Evolutionary conservation across 345 rosid genomes (phyloP), one percentile per base, ranked within the genome.

Genomic region (Balakata baccata): DNA sequence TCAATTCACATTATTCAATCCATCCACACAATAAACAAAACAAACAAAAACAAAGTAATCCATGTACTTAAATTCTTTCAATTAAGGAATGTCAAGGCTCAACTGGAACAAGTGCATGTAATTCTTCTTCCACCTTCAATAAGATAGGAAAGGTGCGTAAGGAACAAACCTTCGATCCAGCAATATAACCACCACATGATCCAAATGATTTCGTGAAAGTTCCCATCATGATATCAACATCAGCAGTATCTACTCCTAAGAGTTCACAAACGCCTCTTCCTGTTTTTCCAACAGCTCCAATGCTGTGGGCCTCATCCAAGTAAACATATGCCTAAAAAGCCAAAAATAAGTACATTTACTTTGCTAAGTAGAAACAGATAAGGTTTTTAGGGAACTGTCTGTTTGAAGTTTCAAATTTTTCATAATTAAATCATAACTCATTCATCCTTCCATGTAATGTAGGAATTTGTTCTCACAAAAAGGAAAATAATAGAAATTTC

Each of bases 201-300:
- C 97, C 99, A 72, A 95, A 95, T n/a, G 99, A 92, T 81, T 95
- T 95, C 1, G 98, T 86, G 81, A 95, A 95, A 79, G 97, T 95
- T 88, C 99, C 98, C 99, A 95, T 95, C 99, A 95, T 95, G 70
- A 95, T 50, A 83, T 95, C 99, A 73, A 95, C 92, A 77, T 92
- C 97, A 69, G 90, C 88, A 52, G 99, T 81, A 74, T 92, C 92
- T 50, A 95, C 98, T 61, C 97, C 98, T 59, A 95, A 83, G 65
- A 92, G 97, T 77, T 92, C 99, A 77, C 99, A 95, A 71, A 95
- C 96, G 41, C 99, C 99, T 75, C 92, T 87, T 66, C 98, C 98
- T 23, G 97, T 85, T 81, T 89, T 89, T 1, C 98, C 99, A 62
- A 95, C 89, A 34, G 99, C 99, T 73, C 99, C 97, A 78, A 95